Base-by-base conservation (phyloP, 2,329 filamentous ascomycete species). In the Paramyrothecium sp. region DNA sequence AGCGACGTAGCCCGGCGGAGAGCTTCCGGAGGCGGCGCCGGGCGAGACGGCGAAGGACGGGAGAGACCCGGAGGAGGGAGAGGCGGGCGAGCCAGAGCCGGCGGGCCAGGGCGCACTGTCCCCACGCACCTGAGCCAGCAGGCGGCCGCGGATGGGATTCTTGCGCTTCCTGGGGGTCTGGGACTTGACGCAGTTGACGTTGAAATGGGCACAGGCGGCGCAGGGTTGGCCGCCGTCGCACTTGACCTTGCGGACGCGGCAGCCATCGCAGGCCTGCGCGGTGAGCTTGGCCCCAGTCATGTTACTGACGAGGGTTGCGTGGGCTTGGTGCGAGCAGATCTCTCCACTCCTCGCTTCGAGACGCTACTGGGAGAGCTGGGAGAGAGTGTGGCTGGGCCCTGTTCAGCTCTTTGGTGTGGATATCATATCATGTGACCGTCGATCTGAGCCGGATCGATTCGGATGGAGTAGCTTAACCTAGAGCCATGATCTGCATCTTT, bases 241-340 rank as follows among this genome's bases (percentile, higher is more conserved):
- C 51, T 60, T 65, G 53, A 66, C 64, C 60, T 66, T 66, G 51
- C 64, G 64, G 33, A 66, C 57, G 47, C 64, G 64, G 50, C 64
- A 66, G 50, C 61, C 58, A 55, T 66, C 64, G 17, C 64, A 66
- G 30, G 64, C 64, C 21, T 30, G 49, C 49, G n/a, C 20, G 4
- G 49, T 51, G 38, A 44, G 13, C 38, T 44, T 44, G 5, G n/a
- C 38, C 38, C 38, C 38, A 19, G 38, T 16, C 38, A 44, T 44
- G 38, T 16, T 19, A 44, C 3, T 44, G 38, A 44, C 38, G 38
- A 44, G 13, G 38, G 38, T 30, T 30, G 26, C 26, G 4, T 10
- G 26, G 26, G 26, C 26, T 30, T 30, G 26, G 26, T 30, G 26
- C 26, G 26, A 30, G 26, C 26, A 30, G 26, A 30, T 30, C 26